Evolutionary conservation across 257 asterid species (phyloP).

Genomic region (Rauvolfia tetraphylla): DNA sequence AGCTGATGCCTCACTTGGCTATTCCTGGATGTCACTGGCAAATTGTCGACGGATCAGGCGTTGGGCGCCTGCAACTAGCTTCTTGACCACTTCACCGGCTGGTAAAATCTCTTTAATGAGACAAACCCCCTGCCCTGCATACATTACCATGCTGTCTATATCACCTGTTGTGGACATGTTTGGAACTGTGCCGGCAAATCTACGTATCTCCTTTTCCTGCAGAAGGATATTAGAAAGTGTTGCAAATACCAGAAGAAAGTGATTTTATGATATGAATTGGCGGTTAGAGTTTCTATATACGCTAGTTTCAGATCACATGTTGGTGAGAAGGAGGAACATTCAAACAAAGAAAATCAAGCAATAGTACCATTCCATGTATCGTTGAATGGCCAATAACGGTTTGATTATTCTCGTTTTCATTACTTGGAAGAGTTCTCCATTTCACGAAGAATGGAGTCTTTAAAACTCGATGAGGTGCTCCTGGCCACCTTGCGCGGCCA

Average conservation of each 20-base stretch:
- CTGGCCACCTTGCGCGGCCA: constrained; percentile 96
- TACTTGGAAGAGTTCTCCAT: constrained; percentile 58
- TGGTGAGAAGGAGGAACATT: background rate
- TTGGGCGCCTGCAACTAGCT: constrained; percentile 64
- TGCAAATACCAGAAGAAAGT: background rate
- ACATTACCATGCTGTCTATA: constrained; percentile 84
- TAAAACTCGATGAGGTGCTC: constrained; percentile 79
- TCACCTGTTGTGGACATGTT: constrained; percentile 65
- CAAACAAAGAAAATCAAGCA: background rate
- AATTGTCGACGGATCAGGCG: constrained; percentile 45
- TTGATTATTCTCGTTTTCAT: constrained; percentile 67
- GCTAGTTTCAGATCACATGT: background rate
- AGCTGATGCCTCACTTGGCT: too few relatives aligned
- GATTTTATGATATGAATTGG: background rate
- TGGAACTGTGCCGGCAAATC: constrained; percentile 77
- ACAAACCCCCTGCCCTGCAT: constrained; percentile 64
- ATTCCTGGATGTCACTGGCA: background rate
- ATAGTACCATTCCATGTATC: constrained; percentile 64
- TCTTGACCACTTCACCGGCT: constrained; percentile 58
- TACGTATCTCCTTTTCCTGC: constrained; percentile 69
- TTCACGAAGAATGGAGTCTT: constrained; percentile 68
- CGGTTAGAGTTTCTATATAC: background rate
- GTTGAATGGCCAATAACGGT: constrained; percentile 63
- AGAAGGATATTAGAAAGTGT: constrained; percentile 6
- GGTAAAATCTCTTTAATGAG: constrained; percentile 64